Conservation (phyloP, 140 eudicot genomes). For the Erigeron philadelphicus region DNA sequence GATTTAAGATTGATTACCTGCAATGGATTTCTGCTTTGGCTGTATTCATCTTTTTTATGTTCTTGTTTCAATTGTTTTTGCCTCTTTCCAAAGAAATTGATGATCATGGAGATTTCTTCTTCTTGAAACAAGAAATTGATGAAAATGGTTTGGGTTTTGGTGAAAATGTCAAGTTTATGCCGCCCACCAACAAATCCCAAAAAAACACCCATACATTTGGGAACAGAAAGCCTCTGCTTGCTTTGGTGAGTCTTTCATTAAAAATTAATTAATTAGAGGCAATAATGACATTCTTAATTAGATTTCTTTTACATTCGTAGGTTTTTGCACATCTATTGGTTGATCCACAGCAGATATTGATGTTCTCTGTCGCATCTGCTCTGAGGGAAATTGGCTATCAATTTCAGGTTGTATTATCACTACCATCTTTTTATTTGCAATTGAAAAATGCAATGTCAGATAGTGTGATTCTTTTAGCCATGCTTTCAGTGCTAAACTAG, state of each 20-base stretch:
- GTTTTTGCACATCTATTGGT: constrained; percentile 82
- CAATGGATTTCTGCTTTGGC: constrained; percentile 74
- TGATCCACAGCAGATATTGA: constrained; percentile 61
- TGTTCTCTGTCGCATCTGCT: constrained; percentile 36
- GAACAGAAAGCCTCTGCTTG: constrained; percentile 64
- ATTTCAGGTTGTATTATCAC: constrained; percentile 22
- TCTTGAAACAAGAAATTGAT: constrained; percentile 26
- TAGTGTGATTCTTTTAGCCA: constrained; percentile 16
- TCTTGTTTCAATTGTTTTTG: constrained; percentile 64
- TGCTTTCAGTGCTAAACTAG: not conserved
- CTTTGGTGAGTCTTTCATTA: constrained; percentile 51
- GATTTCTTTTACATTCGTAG: constrained; percentile 35
- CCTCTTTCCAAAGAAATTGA: constrained; percentile 57
- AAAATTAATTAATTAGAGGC: not conserved
- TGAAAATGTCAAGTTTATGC: constrained; percentile 60
- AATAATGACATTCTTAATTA: not conserved
- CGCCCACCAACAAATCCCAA: constrained; percentile 65
- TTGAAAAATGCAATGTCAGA: not conserved
- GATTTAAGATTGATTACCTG: constrained; percentile 60
- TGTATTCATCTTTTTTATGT: constrained; percentile 66
- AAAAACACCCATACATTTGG: constrained; percentile 43
- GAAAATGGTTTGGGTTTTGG: constrained; percentile 62
- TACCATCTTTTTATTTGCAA: constrained; percentile 2
- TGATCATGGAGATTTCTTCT: constrained; percentile 30
- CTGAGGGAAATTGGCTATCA: constrained; percentile 34